Base-by-base conservation (phyloP, 345 rosid species). In the Pseudoturritis turrita region DNA sequence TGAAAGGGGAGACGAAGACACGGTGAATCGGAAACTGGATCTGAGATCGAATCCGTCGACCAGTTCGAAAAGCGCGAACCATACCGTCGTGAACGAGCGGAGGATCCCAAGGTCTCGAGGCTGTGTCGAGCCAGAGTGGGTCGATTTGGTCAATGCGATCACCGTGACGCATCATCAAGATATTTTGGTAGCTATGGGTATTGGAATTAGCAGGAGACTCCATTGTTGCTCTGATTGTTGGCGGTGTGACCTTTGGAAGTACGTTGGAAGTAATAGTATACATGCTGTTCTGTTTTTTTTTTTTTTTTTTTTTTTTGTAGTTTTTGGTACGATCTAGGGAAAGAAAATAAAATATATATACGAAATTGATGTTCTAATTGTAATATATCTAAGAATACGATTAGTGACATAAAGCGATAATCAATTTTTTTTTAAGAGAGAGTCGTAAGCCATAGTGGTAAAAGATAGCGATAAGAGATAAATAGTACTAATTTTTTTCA, bases 111-210 rank as follows among this genome's bases (percentile, higher is more conserved):
- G 87, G 92, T 65, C 86, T 72, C 1, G 74, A 25, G 6, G 98
- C 96, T 10, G 77, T 77, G 10, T 59, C 25, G 7, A 70, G 70
- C 92, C 96, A 92, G 13, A 58, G 52, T 1, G 81, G 84, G 1
- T 85, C 80, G 69, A 78, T 28, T 73, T 74, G 78, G 78, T 89
- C 96, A 21, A 86, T 59, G 22, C 96, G 92, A 64, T 89, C 92
- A 17, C 95, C 96, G 76, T 89, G 98, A 59, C 98, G 81, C 91
- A 92, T 82, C 23, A 92, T 88, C 70, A 92, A 61, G 43, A 92
- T 82, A 74, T 85, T 79, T 51, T 89, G 97, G 69, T 45, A 54
- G 12, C 52, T 12, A 50, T 49, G 22, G 14, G 0, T 3, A 8
- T 36, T 49, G 5, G 31, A 26, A 10, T 49, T 37, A n/a, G 37